These are phyloP conservation scores for Basidiobolus meristosporus DNA, from an alignment of 371 early-diverging fungal species.

Conservation along the genomic window DNA sequence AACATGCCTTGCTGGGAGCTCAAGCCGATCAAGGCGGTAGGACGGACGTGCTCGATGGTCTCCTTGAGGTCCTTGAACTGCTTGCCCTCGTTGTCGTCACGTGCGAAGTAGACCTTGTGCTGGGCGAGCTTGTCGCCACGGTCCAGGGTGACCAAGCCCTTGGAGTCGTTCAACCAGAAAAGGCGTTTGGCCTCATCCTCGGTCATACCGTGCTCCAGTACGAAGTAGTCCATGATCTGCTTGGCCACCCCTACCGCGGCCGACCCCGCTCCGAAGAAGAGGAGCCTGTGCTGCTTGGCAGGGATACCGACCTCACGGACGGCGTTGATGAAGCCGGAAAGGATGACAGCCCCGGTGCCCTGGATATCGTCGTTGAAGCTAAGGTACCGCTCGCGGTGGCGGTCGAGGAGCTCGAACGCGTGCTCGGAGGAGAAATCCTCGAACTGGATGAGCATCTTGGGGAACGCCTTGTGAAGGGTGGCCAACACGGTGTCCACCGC, in stretches of 20 bases:
- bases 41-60: slow-evolving; percentile 51
- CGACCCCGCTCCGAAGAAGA: slow-evolving; percentile 77
- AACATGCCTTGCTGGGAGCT: slow-evolving; percentile 57
- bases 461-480: slow-evolving; percentile 42
- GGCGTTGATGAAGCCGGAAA: slow-evolving; percentile 81
- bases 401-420: slow-evolving; percentile 47
- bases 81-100: slow-evolving; percentile 45
- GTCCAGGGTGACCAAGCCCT: slow-evolving; percentile 61
- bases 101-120: slow-evolving; percentile 67
- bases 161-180: slow-evolving; percentile 77
- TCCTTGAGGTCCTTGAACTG: slow-evolving; percentile 50
- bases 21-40: slow-evolving; percentile 70
- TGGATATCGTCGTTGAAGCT: no score
- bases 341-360: slow-evolving; percentile 84
- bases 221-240: slow-evolving; percentile 57
- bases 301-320: slow-evolving; percentile 32
- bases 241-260: slow-evolving; percentile 83
- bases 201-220: slow-evolving; percentile 32
- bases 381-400: slow-evolving; percentile 37
- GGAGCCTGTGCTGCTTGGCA: slow-evolving; percentile 54
- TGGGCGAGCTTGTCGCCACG: slow-evolving; percentile 65
- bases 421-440: slow-evolving; percentile 87
- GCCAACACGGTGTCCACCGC: slow-evolving; percentile 65
- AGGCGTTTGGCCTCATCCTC: slow-evolving; percentile 50
- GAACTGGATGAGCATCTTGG: slow-evolving; percentile 68